Base-by-base conservation (phyloP, 176 grass and related monocot genomes). In the Leersia perrieri region DNA sequence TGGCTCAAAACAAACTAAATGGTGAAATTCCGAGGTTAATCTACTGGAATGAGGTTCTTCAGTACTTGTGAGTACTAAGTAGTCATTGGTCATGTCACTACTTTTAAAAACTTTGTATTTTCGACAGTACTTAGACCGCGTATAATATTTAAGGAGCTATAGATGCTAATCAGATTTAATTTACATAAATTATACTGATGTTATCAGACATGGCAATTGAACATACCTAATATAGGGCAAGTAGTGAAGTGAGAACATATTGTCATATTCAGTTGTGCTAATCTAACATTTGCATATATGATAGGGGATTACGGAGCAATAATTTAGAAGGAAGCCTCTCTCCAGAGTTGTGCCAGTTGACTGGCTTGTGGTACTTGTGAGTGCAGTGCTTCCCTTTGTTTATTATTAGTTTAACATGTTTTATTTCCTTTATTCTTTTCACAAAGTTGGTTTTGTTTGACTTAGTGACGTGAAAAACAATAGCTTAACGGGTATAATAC, bases 291-390 rank as follows among this genome's bases (percentile, higher is more conserved):
- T 26, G 69, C 18, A 49, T 65, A 36, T 44, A 33, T 41, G 22
- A 7, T 68, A 99, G 97, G 85, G 97, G 97, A 15, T 68, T 99
- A 80, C 90, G 97, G 5, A 91, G 89, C 36, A 99, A 99, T 77
- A 79, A 65, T 36, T 92, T 99, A 60, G 89, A 96, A 73, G 97
- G 97, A 70, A 87, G 68, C 72, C 89, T 99, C 32, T 96, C 91
- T 33, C 77, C 91, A 0, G 97, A 99, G 65, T 92, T 99, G 85
- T 99, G 97, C 73, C 97, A 99, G 79, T 77, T 99, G 51, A 99
- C 97, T 0, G 91, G 97, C 68, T 87, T 99, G 83, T 99, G 97
- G 97, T 99, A 93, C 79, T 99, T 99, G 97, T 99, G 88, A 73
- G 97, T 92, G 25, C n/a, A 34, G 33, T 42, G 36, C 60, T 27